Percentiles rank a stretch among this genome's conserved stretches.
phyloP scores from a whole-genome alignment of 2,329 filamentous ascomycete species.

The Epicoccum nigrum region DNA sequence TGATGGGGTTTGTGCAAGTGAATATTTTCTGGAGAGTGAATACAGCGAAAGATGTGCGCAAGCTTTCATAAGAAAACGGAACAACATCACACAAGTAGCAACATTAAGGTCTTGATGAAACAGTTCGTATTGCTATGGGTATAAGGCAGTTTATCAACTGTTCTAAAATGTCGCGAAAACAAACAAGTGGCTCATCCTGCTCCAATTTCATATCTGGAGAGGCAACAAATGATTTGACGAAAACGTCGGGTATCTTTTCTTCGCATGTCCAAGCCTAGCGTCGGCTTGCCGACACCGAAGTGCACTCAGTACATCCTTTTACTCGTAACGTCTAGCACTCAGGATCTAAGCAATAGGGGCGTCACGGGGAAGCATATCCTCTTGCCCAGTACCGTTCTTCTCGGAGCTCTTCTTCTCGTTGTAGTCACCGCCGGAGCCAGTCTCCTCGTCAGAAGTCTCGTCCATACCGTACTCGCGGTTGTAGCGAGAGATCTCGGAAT shows the following conservation, averaged over 20 bases:
- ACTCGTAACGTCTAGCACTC: slow-evolving; percentile 25
- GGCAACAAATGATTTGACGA: slow-evolving; percentile 23
- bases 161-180: slow-evolving; percentile 12
- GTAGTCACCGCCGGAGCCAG: slow-evolving; percentile 32
- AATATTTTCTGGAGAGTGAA: too few relatives aligned
- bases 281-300: slow-evolving; percentile 23
- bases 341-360: slow-evolving; percentile 8
- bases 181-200: slow-evolving; percentile 1
- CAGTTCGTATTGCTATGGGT: slow-evolving; percentile 19
- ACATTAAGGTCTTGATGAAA: neutral
- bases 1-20: too few relatives aligned
- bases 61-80: too few relatives aligned
- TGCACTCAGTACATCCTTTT: slow-evolving; percentile 22
- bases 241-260: slow-evolving; percentile 36
- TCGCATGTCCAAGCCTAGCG: slow-evolving; percentile 13
- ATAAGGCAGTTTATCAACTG: slow-evolving; percentile 22
- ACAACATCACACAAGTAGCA: neutral
- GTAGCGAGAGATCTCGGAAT: slow-evolving; percentile 42
- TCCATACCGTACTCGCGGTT: slow-evolving; percentile 43
- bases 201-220: slow-evolving; percentile 16
- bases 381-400: slow-evolving; percentile 16
- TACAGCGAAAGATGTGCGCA: too few relatives aligned
- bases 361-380: slow-evolving; percentile 29
- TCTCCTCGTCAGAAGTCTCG: slow-evolving; percentile 41
- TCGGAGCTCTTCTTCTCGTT: slow-evolving; percentile 32